A percentile compares a stretch with the other conserved stretches of the same genome.
These are phyloP conservation scores for Fremontodendron californicum DNA, from an alignment of 345 rosid genomes.

Conservation along the genomic window DNA sequence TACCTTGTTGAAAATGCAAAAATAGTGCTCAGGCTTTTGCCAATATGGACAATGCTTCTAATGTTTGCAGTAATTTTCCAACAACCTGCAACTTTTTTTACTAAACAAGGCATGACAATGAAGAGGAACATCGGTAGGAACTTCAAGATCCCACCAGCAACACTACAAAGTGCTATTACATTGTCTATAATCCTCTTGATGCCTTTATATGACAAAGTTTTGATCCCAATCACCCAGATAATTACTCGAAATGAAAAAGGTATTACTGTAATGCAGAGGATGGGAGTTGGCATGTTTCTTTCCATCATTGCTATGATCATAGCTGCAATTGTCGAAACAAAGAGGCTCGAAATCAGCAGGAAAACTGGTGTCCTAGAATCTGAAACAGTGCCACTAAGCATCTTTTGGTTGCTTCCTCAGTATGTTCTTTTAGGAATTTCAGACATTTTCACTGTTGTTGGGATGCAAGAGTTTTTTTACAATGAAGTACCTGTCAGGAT, in stretches of 20 bases:
- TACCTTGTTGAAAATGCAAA: slow-evolving; percentile 36
- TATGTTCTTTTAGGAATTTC: slow-evolving; percentile 79
- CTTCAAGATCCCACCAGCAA: slow-evolving; percentile 90
- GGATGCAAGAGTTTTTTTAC: slow-evolving; percentile 98
- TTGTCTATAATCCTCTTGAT: slow-evolving; percentile 79
- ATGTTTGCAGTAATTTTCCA: slow-evolving; percentile 88
- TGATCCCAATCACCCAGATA: slow-evolving; percentile 51
- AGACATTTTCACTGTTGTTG: slow-evolving; percentile 91
- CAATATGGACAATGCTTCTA: slow-evolving; percentile 87
- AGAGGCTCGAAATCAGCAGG: slow-evolving; percentile 46
- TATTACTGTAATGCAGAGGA: slow-evolving; percentile 64
- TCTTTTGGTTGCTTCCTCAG: slow-evolving; percentile 83
- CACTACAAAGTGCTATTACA: slow-evolving; percentile 83
- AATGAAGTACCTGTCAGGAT: slow-evolving; percentile 76
- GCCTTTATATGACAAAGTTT: slow-evolving; percentile 68
- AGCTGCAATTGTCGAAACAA: slow-evolving; percentile 76
- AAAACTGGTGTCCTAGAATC: slow-evolving; percentile 17
- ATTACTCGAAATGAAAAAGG: slow-evolving; percentile 48
- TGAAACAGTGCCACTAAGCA: slow-evolving; percentile 49
- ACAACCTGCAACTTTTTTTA: slow-evolving; percentile 83
- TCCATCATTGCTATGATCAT: slow-evolving; percentile 77
- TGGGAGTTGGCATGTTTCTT: slow-evolving; percentile 87
- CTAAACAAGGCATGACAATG: slow-evolving; percentile 93
- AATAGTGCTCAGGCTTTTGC: slow-evolving; percentile 54
- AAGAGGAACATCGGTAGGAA: slow-evolving; percentile 56